These are phyloP conservation scores for Ophiosphaerella narmari DNA, from an alignment of 2,329 filamentous ascomycete genomes.

Conservation along the genomic window DNA sequence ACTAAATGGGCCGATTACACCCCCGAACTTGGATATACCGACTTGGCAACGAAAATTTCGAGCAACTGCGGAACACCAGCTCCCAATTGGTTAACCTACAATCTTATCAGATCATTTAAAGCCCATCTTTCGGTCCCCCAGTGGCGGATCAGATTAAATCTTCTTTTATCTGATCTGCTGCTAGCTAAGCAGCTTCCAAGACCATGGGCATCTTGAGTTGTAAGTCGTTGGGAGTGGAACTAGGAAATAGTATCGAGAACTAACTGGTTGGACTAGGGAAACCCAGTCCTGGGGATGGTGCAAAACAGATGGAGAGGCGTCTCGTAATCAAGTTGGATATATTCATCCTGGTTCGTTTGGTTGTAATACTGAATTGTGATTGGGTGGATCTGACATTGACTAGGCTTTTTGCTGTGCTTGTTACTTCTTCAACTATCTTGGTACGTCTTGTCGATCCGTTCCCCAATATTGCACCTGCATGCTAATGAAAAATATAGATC, in stretches of 20 bases:
- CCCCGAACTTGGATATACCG: neutral
- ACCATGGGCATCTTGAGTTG: neutral
- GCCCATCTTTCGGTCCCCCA: neutral
- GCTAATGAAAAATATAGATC: conserved; percentile 10
- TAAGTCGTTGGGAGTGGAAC: neutral
- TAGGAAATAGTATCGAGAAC: neutral
- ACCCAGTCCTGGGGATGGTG: neutral
- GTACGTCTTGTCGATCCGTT: conserved; percentile 5
- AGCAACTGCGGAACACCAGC: neutral
- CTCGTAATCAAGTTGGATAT: neutral
- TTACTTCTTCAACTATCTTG: conserved; percentile 37
- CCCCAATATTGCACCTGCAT: neutral
- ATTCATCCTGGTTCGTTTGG: conserved; percentile 8
- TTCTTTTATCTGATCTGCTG: conserved; percentile 1
- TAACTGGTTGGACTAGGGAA: neutral
- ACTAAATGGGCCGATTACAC: neutral
- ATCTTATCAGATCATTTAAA: conserved; percentile 2
- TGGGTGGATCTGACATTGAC: neutral
- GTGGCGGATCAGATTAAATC: neutral
- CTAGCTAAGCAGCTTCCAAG: too few species aligned
- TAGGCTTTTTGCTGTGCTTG: conserved; percentile 28
- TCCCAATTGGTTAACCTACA: neutral
- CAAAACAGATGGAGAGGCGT: neutral
- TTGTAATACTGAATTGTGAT: neutral
- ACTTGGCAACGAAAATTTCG: neutral